Base-by-base conservation (phyloP, 2,329 filamentous ascomycete species). In the Sporothrix humicola region DNA sequence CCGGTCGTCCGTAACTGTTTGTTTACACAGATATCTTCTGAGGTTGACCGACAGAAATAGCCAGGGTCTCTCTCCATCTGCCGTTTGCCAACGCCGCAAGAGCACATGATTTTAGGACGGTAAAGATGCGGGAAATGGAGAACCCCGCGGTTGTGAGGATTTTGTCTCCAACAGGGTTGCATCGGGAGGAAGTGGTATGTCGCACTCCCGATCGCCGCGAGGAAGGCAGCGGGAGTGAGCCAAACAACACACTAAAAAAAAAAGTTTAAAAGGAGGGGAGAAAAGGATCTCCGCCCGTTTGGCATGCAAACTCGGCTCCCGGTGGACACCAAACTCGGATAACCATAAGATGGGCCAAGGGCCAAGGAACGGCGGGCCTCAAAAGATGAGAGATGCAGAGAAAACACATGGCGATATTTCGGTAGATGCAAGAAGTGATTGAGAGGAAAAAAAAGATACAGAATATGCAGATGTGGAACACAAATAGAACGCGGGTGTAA, bases 121-220 rank as follows among this genome's bases (percentile, higher is more conserved):
- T 13, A 7, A 17, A 56, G 20, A 37, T 37, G 9, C 13, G 54
- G 20, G 15, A 58, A 13, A 65, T 48, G 37, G 42, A 46, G 42
- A 56, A 65, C 17, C 37, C 59, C 59, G 37, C 59, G 61, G 42
- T 23, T 31, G 17, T 48, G 61, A n/a, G 42, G n/a, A 65, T 15
- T 17, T n/a, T 13, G 15, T 7, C 31, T 37, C 31, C 31, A 26
- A 48, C 42, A 66, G 42, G 42, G 20, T 48, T 48, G 61, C 42
- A 66, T 66, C n/a, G n/a, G 42, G 20, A 66, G n/a, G 61, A 48
- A 66, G 61, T 17, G n/a, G 42, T 17, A 46, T 20, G 20, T 37
- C 31, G 52, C 7, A 56, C 52, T 44, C 44, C 42, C 20, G 10
- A 66, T 48, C 61, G 12, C 61, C 42, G 42, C n/a, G 12, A 48